phyloP scores from a whole-genome alignment of 805 yeast species.

The Kodamaea kaohsiungensis region DNA sequence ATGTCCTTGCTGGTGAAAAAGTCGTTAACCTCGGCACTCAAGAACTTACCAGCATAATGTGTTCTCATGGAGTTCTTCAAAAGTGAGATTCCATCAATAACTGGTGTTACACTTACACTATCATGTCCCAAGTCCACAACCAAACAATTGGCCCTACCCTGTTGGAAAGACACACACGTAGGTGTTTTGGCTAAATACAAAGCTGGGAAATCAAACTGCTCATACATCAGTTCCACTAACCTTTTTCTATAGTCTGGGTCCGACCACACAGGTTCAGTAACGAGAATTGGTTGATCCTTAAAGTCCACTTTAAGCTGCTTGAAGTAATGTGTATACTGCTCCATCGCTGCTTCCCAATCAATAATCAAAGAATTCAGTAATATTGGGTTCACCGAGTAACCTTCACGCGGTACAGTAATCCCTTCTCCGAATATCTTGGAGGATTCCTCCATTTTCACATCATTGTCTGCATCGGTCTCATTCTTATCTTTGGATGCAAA shows the following conservation, averaged over 20 bases:
- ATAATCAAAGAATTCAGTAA: slow-evolving; percentile 59
- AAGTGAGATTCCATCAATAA: slow-evolving; percentile 77
- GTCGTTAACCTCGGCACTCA: slow-evolving; percentile 54
- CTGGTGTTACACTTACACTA: slow-evolving; percentile 73
- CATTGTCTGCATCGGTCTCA: slow-evolving; percentile 18
- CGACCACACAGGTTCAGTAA: slow-evolving; percentile 91
- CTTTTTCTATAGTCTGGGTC: slow-evolving; percentile 62
- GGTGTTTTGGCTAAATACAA: slow-evolving; percentile 79
- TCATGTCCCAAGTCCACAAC: slow-evolving; percentile 88
- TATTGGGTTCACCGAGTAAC: slow-evolving; percentile 55
- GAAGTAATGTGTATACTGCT: slow-evolving; percentile 68
- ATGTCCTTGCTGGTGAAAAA: slow-evolving; percentile 35
- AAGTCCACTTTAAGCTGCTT: slow-evolving; percentile 53
- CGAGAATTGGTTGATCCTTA: slow-evolving; percentile 69
- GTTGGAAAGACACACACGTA: slow-evolving; percentile 85
- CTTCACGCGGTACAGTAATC: slow-evolving; percentile 51
- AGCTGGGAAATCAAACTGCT: slow-evolving; percentile 72
- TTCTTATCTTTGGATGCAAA: slow-evolving; percentile 46
- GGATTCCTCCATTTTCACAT: slow-evolving; percentile 13
- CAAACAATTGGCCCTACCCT: slow-evolving; percentile 83
- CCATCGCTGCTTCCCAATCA: slow-evolving; percentile 87
- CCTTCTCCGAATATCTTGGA: slow-evolving; percentile 39
- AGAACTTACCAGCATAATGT: slow-evolving; percentile 68
- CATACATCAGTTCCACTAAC: slow-evolving; percentile 71
- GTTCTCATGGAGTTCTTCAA: slow-evolving; percentile 71